Conservation (phyloP, 1,139 yeast species). For the Geotrichum armillariae region DNA sequence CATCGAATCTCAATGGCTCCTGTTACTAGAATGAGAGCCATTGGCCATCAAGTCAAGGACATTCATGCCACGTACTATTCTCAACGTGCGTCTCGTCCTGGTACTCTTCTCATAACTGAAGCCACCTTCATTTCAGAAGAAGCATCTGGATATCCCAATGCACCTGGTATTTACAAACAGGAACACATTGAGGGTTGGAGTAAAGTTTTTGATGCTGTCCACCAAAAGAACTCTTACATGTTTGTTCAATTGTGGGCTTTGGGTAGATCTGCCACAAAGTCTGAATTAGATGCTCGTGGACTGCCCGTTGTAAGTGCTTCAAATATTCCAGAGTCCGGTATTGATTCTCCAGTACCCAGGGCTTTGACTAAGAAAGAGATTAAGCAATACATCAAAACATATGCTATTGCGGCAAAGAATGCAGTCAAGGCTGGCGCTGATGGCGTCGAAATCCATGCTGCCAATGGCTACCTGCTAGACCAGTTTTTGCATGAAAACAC, state of each 20-base stretch:
- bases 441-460: slow-evolving; percentile 61
- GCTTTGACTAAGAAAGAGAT: slow-evolving; percentile 44
- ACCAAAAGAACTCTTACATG: slow-evolving; percentile 52
- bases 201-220: slow-evolving; percentile 50
- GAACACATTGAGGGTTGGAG: slow-evolving; percentile 56
- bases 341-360: slow-evolving; percentile 34
- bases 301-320: slow-evolving; percentile 34
- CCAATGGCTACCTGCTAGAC: slow-evolving; percentile 57
- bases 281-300: slow-evolving; percentile 43
- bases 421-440: slow-evolving; percentile 58
- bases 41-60: slow-evolving; percentile 31
- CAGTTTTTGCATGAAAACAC: slow-evolving; percentile 50
- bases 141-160: slow-evolving; percentile 43
- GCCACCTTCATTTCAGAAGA: slow-evolving; percentile 41
- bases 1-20: slow-evolving; percentile 53
- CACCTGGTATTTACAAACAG: slow-evolving; percentile 56
- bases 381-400: slow-evolving; percentile 38
- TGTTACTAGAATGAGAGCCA: slow-evolving; percentile 45
- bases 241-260: slow-evolving; percentile 61
- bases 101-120: slow-evolving; percentile 48
- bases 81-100: slow-evolving; percentile 53
- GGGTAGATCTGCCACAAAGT: slow-evolving; percentile 56
- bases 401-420: slow-evolving; percentile 43
- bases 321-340: slow-evolving; percentile 32
- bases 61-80: slow-evolving; percentile 51